Evolutionary conservation across 805 yeast species (phyloP).

Genomic region (Vanderwaltozyma verrucispora): DNA sequence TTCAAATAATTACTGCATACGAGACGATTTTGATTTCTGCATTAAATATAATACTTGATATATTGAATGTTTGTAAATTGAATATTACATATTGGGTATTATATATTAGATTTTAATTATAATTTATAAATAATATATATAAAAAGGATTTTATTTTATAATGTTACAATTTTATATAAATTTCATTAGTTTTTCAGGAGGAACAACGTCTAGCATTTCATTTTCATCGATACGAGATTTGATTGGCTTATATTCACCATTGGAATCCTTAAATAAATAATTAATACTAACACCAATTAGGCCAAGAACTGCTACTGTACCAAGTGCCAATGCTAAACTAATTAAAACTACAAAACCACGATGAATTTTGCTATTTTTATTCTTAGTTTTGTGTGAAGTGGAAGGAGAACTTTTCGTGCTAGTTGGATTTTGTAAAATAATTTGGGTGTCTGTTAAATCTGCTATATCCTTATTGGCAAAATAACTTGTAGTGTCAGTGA

Average conservation of each 20-base stretch:
- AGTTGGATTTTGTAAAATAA: conserved; percentile 9
- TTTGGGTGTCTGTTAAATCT: conserved; percentile 21
- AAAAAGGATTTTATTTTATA: conserved; percentile 3
- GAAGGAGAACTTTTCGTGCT: conserved; percentile 10
- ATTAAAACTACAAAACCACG: conserved; percentile 61
- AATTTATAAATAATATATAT: too few relatives aligned
- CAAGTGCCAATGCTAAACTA: conserved; percentile 58
- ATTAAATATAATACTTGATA: too few relatives aligned
- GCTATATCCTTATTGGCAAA: conserved; percentile 32
- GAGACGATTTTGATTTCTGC: too few relatives aligned
- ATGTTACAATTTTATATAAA: conserved; percentile 17
- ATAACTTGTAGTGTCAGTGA: conserved; percentile 19
- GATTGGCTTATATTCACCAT: conserved; percentile 35
- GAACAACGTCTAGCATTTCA: conserved; percentile 51
- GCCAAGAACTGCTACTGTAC: conserved; percentile 34
- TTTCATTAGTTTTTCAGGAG: conserved; percentile 44
- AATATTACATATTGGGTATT: too few relatives aligned
- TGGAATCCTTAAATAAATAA: conserved; percentile 29
- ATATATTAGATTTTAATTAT: too few relatives aligned
- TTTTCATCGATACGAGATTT: conserved; percentile 49
- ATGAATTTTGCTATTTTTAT: conserved; percentile 16
- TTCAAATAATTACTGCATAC: too few relatives aligned
- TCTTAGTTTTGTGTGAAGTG: conserved; percentile 1
- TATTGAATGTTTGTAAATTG: too few relatives aligned
- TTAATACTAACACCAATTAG: conserved; percentile 29